Evolutionary conservation across 768 basidiomycete species (phyloP).

Genomic region (Boletales sp.): DNA sequence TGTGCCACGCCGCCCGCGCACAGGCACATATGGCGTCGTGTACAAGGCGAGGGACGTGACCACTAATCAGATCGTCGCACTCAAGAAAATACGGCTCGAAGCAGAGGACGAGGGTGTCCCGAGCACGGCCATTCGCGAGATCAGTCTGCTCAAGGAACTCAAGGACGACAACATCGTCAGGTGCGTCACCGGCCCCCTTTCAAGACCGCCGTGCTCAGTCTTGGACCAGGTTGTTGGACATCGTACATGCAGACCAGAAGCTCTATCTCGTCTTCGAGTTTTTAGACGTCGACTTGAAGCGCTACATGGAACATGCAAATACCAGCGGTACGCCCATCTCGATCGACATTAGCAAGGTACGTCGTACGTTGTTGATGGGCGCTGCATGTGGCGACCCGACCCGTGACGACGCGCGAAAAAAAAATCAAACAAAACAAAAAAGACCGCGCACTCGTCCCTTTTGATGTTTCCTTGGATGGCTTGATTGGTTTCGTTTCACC

Average conservation of each 20-base stretch:
- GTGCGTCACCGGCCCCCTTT: slow-evolving; percentile 34
- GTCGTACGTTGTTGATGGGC: slow-evolving; percentile 21
- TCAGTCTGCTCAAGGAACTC: slow-evolving; percentile 94
- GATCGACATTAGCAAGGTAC: slow-evolving; percentile 75
- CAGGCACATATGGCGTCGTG: slow-evolving; percentile 97
- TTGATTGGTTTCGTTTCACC: neutral
- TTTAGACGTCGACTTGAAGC: slow-evolving; percentile 93
- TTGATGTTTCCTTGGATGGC: slow-evolving; percentile 9
- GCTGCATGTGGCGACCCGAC: slow-evolving; percentile 6
- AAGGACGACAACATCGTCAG: slow-evolving; percentile 95
- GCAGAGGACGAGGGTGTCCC: slow-evolving; percentile 99
- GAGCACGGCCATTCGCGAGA: slow-evolving; percentile 96
- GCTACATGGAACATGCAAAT: slow-evolving; percentile 91
- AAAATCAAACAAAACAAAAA: neutral
- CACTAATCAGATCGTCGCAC: slow-evolving; percentile 82
- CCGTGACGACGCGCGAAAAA: slow-evolving; percentile 16
- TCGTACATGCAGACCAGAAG: slow-evolving; percentile 95
- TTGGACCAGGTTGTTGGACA: slow-evolving; percentile 75
- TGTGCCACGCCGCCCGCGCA: slow-evolving; percentile 2
- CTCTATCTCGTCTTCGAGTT: slow-evolving; percentile 98
- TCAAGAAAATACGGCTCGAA: slow-evolving; percentile 98
- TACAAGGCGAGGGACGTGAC: slow-evolving; percentile 90
- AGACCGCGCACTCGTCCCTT: neutral
- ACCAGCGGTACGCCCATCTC: slow-evolving; percentile 68
- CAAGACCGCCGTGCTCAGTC: slow-evolving; percentile 5